Evolutionary conservation across 805 yeast genomes (phyloP).

Genomic region (Saturnispora saitoi): DNA sequence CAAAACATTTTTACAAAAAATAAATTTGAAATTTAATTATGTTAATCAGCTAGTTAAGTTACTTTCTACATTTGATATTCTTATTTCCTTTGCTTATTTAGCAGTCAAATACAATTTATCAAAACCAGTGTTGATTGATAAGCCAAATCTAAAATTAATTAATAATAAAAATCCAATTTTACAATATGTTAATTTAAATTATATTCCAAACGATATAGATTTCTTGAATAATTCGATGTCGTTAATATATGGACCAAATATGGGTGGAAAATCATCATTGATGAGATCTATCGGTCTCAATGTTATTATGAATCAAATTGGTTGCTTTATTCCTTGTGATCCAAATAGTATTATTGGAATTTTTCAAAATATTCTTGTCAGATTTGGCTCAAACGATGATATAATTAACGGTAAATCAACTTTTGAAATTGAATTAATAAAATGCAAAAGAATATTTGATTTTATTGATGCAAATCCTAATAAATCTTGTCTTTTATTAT

Average conservation of each 20-base stretch:
- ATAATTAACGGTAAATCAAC: slow-evolving; percentile 71
- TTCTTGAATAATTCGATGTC: slow-evolving; percentile 31
- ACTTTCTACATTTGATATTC: slow-evolving; percentile 55
- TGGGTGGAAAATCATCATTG: slow-evolving; percentile 82
- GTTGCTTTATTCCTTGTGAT: slow-evolving; percentile 72
- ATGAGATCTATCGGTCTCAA: slow-evolving; percentile 66
- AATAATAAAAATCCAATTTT: slow-evolving; percentile 41
- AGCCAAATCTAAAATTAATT: slow-evolving; percentile 39
- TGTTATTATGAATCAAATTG: slow-evolving; percentile 68
- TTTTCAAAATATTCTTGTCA: slow-evolving; percentile 42
- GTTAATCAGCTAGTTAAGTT: slow-evolving; percentile 37
- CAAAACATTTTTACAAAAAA: slow-evolving; percentile 30
- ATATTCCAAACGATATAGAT: slow-evolving; percentile 58
- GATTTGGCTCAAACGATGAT: slow-evolving; percentile 83
- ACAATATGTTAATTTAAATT: slow-evolving; percentile 23
- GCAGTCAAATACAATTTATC: slow-evolving; percentile 39
- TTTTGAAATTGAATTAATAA: slow-evolving; percentile 68
- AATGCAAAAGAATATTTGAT: slow-evolving; percentile 49
- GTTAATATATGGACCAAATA: slow-evolving; percentile 77
- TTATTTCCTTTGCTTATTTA: slow-evolving; percentile 56
- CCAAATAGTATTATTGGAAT: slow-evolving; percentile 41
- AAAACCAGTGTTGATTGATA: slow-evolving; percentile 43
- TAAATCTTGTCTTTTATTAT: slow-evolving; percentile 46
- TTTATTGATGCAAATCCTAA: slow-evolving; percentile 30
- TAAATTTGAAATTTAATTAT: slow-evolving; percentile 31